Evolutionary conservation across 164 flowering plant species (phyloP), one percentile per base, ranked within the genome.

Genomic region (Stephania yunnanensis): DNA sequence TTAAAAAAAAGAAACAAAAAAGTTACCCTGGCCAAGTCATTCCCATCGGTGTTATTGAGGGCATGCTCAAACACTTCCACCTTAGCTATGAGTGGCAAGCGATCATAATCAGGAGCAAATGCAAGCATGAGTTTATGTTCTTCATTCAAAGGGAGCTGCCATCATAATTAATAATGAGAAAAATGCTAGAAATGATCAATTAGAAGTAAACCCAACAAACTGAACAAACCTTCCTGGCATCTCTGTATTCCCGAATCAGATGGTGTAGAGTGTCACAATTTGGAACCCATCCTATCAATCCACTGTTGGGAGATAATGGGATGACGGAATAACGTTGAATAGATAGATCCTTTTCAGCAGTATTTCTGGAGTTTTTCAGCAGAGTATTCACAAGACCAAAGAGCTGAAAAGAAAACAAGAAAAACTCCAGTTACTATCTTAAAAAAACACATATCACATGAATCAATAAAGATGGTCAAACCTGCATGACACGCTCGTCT

Each of bases 401-500:
- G 72, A 96, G 97, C 98, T 96, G 86, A 68, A 15, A 76, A 4
- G 17, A 46, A 71, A 76, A 73, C 29, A 13, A 71, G 12, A 48
- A 13, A 12, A 46, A n/a, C n/a, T 70, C 50, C 17, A 70, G 7
- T 19, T 6, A 5, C 5, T 22, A 6, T 31, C 5, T 20, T 44
- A 25, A 9, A 4, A 15, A 66, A 11, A 72, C 64, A 73, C 42
- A 66, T 25, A 42, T 70, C 19, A 5, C 19, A 45, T 11, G 45
- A 46, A 2, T 55, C 17, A 12, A 15, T 55, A 78, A 22, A 42
- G 46, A 12, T 36, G 45, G 55, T 12, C 46, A 72, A 15, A 95
- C 99, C 98, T 95, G 99, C 99, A 96, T 96, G 81, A 94, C 99
- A 81, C 99, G 97, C 79, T 96, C 99, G 87, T 96, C 99, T 85